Base-by-base conservation (phyloP, 331 rosid species). In the Phaseolus coccineus region DNA sequence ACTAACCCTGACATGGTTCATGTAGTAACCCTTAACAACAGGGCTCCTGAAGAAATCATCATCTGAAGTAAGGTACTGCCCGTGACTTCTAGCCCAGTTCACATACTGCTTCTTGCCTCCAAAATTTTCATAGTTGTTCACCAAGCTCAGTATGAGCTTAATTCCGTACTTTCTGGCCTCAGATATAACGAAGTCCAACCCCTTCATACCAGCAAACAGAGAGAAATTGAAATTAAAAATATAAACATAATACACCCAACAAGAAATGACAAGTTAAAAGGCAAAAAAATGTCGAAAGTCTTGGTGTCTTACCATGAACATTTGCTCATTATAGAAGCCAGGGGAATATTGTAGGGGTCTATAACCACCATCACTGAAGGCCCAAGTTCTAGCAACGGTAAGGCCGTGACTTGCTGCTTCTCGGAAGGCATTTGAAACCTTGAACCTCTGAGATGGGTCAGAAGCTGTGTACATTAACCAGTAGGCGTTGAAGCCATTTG, bases 21-120 rank as follows among this genome's bases (percentile, higher is more conserved):
- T 91, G 90, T 92, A 94, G 90, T 82, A 92, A 81, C 90, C 82
- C 82, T 91, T 92, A 42, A 90, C 91, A 76, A 91, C 80, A 78
- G 91, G 85, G 74, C 87, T 94, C 9, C 90, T 89, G 27, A 89
- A 94, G 90, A 94, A 92, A 74, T 94, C 97, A 78, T 92, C 98
- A 80, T 94, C 98, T 39, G 97, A 92, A 39, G 86, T 88, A 3
- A 92, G 82, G 76, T 85, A 81, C 84, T 91, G 97, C 1, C 98
- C 97, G 6, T 84, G 78, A 37, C 87, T 91, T 86, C 97, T 91
- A 77, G 91, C 97, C 98, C 98, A 94, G 58, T 91, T 90, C 86
- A 94, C 98, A 78, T 94, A 94, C 89, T 94, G 98, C 81, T 91
- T 91, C 81, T 91, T 94, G 63, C 97, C 98, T 62, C 97, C 98